phyloP scores from a whole-genome alignment of 352 stramenopile genomes.

The Phytophthora pistaciae region DNA sequence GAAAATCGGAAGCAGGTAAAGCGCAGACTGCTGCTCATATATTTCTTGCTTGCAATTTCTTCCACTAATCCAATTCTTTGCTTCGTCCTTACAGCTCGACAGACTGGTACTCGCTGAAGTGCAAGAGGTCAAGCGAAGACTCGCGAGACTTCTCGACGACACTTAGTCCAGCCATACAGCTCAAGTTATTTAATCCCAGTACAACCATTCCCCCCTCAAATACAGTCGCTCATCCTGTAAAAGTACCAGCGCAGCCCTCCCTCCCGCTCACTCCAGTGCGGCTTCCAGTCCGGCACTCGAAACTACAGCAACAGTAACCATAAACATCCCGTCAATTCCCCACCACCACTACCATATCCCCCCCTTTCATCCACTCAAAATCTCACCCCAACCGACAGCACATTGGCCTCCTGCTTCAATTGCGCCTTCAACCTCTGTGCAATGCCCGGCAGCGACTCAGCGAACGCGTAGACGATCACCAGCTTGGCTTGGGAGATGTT shows the following conservation, averaged over 20 bases:
- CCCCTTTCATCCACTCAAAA: not conserved
- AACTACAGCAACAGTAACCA: conserved; percentile 56
- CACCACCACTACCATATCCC: not conserved
- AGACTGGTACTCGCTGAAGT: conserved; percentile 67
- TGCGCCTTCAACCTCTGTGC: conserved; percentile 58
- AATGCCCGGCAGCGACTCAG: conserved; percentile 76
- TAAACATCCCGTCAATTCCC: not conserved
- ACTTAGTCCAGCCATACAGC: conserved; percentile 1
- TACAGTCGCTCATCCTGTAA: conserved; percentile 58
- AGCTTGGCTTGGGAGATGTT: conserved; percentile 62
- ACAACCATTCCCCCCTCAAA: not conserved
- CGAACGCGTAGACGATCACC: conserved; percentile 89
- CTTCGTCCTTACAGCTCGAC: conserved; percentile 37
- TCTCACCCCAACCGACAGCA: conserved; percentile 83
- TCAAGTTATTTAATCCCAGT: not conserved
- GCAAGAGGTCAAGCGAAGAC: conserved; percentile 70
- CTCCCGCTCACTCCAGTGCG: conserved; percentile 58
- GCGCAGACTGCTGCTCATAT: not conserved
- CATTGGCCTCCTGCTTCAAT: conserved; percentile 43
- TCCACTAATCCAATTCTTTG: not conserved
- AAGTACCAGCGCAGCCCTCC: conserved; percentile 79
- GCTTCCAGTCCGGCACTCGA: conserved; percentile 74
- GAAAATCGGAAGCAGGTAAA: conserved; percentile 72
- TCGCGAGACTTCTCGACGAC: conserved; percentile 56
- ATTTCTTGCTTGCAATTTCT: not conserved